Base-by-base conservation (phyloP, 1,139 yeast genomes). In the Kodamaea plutei region DNA sequence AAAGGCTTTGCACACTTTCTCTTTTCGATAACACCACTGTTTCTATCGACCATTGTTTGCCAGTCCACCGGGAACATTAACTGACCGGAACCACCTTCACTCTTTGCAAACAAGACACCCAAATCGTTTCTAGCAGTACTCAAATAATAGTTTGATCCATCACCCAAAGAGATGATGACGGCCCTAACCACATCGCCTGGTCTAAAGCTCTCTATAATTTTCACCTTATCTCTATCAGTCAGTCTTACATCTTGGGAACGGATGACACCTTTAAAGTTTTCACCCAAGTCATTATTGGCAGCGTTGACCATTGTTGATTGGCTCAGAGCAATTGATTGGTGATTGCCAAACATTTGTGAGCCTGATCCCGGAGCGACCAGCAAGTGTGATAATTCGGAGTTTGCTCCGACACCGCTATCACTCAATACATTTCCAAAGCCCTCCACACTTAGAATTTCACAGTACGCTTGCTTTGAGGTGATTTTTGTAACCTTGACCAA, bases 141-240 rank as follows among this genome's bases (percentile, higher is more conserved):
- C 43, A 93, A 66, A 55, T 88, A 91, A 53, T 89, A 93, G 50
- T 87, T 84, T 9, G 81, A 71, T 6, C 97, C 97, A 56, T 93
- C 98, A 33, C 99, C 99, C 23, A 91, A 64, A 0, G 96, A 85
- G 22, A 91, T 69, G 10, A 83, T 75, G 43, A 70, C 68, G 0
- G 96, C 96, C 40, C 95, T 69, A 2, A 93, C 84, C 33, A 91
- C 76, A 56, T 93, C 99, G 6, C 97, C 97, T 0, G 98, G 97
- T 44, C 74, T 73, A 59, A 82, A 93, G 49, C 87, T 71, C 21
- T 84, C 87, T 34, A 77, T 71, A 23, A 91, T 72, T 50, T 81
- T 81, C 19, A 88, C 89, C 50, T 78, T 79, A 52, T 91, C 98
- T 48, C 96, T 69, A 45, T 91, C 96, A 0, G 96, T 85, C 22